Conservation (phyloP, 345 rosid species). For the Trapa incisa region DNA sequence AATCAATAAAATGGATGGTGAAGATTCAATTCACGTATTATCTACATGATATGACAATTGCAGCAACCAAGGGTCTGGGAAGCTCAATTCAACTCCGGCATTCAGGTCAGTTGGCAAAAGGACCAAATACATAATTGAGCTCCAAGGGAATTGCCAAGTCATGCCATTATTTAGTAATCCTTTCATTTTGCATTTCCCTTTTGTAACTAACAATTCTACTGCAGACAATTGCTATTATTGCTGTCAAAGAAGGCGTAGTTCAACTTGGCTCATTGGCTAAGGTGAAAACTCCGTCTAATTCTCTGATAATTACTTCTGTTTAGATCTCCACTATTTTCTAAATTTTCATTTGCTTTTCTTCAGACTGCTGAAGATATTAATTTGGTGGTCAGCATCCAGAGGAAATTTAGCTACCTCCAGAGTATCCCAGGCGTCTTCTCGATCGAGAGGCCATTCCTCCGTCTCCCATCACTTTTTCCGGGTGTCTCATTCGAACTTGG, state of each 20-base stretch:
- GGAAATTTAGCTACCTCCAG: constrained; percentile 59
- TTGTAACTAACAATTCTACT: background rate
- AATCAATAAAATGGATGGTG: background rate
- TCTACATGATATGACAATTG: background rate
- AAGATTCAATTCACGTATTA: background rate
- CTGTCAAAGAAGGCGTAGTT: constrained; percentile 62
- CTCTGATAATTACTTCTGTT: background rate
- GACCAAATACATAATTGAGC: background rate
- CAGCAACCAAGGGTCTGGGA: constrained; percentile 75
- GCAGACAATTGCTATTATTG: constrained; percentile 62
- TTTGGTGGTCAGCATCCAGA: constrained; percentile 50
- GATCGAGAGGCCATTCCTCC: constrained; percentile 40
- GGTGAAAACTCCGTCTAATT: constrained; percentile 16
- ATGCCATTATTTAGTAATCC: background rate
- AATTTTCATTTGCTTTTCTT: background rate
- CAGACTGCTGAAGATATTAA: constrained; percentile 51
- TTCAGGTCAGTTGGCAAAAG: constrained; percentile 31
- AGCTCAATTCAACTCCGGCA: constrained; percentile 53
- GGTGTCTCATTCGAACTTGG: constrained; percentile 36
- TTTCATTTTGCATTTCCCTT: background rate
- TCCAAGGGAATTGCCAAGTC: background rate
- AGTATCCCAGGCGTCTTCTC: constrained; percentile 57
- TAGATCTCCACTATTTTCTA: background rate
- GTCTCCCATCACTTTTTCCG: constrained; percentile 36
- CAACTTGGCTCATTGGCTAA: constrained; percentile 63